Percentiles rank a stretch among this genome's conserved stretches.
phyloP scores from a whole-genome alignment of 257 asterid species.

The Nemophila menziesii region DNA sequence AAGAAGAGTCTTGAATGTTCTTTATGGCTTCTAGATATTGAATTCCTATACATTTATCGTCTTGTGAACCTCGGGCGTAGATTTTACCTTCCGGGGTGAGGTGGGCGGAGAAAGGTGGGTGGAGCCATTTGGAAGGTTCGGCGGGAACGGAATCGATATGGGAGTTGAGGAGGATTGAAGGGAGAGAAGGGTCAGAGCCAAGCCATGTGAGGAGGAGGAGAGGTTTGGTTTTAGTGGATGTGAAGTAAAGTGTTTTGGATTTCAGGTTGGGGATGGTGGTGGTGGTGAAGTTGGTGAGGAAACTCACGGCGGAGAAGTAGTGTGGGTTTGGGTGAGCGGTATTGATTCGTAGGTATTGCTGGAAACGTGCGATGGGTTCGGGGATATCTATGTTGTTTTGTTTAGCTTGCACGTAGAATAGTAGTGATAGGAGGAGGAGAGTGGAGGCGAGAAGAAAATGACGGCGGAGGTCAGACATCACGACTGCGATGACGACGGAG shows the following conservation, averaged over 20 bases:
- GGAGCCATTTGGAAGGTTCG: conserved; percentile 68
- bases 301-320: conserved; percentile 53
- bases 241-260: conserved; percentile 26
- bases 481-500: too few species aligned
- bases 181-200: conserved; percentile 70
- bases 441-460: conserved; percentile 7
- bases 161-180: conserved; percentile 66
- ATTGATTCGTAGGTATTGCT: conserved; percentile 57
- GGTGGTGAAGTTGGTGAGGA: conserved; percentile 51
- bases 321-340: conserved; percentile 83
- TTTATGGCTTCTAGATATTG: conserved; percentile 75
- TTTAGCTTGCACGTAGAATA: conserved; percentile 5
- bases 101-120: conserved; percentile 71
- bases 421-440: conserved; percentile 7
- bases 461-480: not conserved
- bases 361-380: conserved; percentile 48
- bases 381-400: conserved; percentile 11
- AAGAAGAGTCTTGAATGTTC: conserved; percentile 13
- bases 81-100: conserved; percentile 43
- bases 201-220: conserved; percentile 62
- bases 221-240: conserved; percentile 43
- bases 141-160: conserved; percentile 95
- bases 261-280: conserved; percentile 51
- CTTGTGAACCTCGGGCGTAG: conserved; percentile 91
- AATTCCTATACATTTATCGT: conserved; percentile 75